A percentile compares a stretch with the other conserved stretches of the same genome.
These are phyloP conservation scores for Arxiozyma telluris DNA, from an alignment of 1,139 yeast genomes.

Conservation along the genomic window DNA sequence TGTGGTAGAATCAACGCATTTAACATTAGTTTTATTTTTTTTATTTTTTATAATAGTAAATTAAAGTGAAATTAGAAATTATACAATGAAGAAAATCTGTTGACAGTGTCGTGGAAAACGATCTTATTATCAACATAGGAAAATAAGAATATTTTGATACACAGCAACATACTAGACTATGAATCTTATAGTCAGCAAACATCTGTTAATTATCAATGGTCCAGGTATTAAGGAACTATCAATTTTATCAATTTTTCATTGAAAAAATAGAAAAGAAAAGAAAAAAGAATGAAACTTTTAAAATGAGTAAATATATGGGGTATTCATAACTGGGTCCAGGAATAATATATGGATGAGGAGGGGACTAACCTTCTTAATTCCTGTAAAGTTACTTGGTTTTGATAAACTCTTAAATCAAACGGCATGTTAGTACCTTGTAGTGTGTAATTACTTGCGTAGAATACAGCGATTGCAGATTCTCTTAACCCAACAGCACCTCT, in stretches of 20 bases:
- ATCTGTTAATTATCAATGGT: background rate
- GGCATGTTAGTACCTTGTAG: constrained; percentile 26
- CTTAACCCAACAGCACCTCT: constrained; percentile 26
- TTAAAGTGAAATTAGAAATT: background rate
- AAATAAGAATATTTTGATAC: background rate
- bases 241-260: too few species aligned
- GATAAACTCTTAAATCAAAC: constrained; percentile 26
- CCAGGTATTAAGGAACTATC: background rate
- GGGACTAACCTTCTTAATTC: constrained; percentile 28
- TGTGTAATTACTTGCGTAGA: constrained; percentile 29
- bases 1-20: background rate
- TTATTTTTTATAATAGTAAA: background rate
- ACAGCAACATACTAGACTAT: too few species aligned
- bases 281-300: background rate
- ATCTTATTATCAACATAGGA: too few species aligned
- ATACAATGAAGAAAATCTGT: background rate
- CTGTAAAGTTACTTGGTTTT: constrained; percentile 24
- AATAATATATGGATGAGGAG: constrained; percentile 25
- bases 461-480: constrained; percentile 28
- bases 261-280: too few species aligned
- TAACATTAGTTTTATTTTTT: too few species aligned
- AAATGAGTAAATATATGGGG: background rate
- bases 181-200: background rate
- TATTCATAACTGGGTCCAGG: constrained; percentile 27
- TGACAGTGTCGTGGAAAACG: background rate